Evolutionary conservation across 169 alveolate species (phyloP).

Genomic region (Theileria annulata): DNA sequence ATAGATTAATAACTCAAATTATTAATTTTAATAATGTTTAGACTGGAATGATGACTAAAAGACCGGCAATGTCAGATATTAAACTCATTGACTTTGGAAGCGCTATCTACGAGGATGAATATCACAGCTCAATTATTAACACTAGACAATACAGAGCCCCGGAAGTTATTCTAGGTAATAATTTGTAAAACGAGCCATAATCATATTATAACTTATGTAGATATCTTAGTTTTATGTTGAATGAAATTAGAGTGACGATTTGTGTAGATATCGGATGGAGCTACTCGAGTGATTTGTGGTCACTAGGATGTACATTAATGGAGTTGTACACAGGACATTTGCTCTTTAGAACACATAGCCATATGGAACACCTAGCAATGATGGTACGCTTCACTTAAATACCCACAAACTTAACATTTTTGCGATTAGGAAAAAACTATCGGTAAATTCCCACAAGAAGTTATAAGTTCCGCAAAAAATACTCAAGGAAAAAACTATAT

Average conservation of each 20-base stretch:
- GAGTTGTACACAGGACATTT: slow-evolving; percentile 93
- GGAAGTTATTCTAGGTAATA: slow-evolving; percentile 89
- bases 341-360: slow-evolving; percentile 92
- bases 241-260: neutral
- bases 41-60: slow-evolving; percentile 69
- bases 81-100: slow-evolving; percentile 98
- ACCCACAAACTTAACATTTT: neutral
- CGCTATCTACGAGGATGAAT: slow-evolving; percentile 94
- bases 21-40: neutral
- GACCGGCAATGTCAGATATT: slow-evolving; percentile 85
- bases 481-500: slow-evolving; percentile 70
- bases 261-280: slow-evolving; percentile 88
- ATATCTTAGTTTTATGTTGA: neutral
- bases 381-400: slow-evolving; percentile 76
- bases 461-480: slow-evolving; percentile 66
- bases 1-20: neutral
- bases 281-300: slow-evolving; percentile 94
- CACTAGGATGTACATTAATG: slow-evolving; percentile 92
- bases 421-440: slow-evolving; percentile 62
- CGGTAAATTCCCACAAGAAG: slow-evolving; percentile 70
- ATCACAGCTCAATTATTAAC: slow-evolving; percentile 94
- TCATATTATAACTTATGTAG: neutral
- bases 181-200: neutral
- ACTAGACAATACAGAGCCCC: slow-evolving; percentile 99
- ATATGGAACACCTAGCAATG: slow-evolving; percentile 93